These are phyloP conservation scores for Trifolium fragiferum DNA, from an alignment of 306 rosid genomes.

Conservation along the genomic window DNA sequence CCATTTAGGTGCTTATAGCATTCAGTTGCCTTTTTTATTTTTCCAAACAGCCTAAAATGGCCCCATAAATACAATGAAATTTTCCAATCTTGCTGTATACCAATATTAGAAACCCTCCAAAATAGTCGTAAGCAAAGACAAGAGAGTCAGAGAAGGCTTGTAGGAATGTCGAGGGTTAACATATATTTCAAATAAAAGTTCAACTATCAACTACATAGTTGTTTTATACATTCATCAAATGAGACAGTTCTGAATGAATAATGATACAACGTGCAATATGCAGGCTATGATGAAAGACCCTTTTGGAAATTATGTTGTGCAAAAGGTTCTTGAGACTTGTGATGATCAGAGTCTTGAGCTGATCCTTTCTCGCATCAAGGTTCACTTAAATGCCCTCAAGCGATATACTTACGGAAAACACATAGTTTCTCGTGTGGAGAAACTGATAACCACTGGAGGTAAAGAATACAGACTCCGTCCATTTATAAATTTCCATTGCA, in stretches of 20 bases:
- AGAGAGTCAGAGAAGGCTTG: neutral
- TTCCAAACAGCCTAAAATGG: too few species aligned
- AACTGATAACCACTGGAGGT: constrained; percentile 96
- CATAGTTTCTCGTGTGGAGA: constrained; percentile 94
- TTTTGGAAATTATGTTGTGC: constrained; percentile 94
- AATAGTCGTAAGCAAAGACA: too few species aligned
- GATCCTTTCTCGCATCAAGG: constrained; percentile 93
- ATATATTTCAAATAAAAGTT: neutral
- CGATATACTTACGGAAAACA: constrained; percentile 94
- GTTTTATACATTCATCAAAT: constrained; percentile 24
- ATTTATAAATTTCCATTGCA: constrained; percentile 20
- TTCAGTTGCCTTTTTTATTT: too few species aligned
- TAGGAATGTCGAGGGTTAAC: neutral
- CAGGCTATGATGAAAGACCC: constrained; percentile 99
- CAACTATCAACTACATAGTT: constrained; percentile 24
- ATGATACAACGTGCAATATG: constrained; percentile 41
- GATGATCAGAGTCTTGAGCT: constrained; percentile 84
- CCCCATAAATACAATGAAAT: too few species aligned
- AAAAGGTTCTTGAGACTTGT: constrained; percentile 95
- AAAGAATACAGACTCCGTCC: constrained; percentile 35
- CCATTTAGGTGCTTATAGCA: too few species aligned
- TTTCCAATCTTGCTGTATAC: too few species aligned
- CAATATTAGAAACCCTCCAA: too few species aligned
- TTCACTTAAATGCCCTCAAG: constrained; percentile 89
- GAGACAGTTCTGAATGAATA: constrained; percentile 19